Conservation (phyloP, 805 yeast genomes). For the Candida sonorensis region DNA sequence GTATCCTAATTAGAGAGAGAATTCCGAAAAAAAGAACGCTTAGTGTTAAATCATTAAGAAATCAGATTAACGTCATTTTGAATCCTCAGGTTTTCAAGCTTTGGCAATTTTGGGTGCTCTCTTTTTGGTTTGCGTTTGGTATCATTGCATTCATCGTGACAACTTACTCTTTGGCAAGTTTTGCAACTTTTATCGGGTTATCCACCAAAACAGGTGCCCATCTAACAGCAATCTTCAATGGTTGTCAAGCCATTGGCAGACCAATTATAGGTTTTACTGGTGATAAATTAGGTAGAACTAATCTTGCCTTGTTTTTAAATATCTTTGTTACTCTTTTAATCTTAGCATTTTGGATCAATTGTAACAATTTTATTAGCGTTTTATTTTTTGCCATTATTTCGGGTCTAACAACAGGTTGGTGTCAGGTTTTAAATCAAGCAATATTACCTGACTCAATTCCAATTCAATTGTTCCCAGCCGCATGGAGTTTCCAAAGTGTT, state of each 20-base stretch:
- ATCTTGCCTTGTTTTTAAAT: slow-evolving; percentile 32
- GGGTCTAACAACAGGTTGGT: slow-evolving; percentile 43
- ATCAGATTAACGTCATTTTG: slow-evolving; percentile 8
- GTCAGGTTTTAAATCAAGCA: slow-evolving; percentile 24
- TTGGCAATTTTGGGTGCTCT: slow-evolving; percentile 13
- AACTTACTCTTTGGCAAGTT: slow-evolving; percentile 41
- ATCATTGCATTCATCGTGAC: slow-evolving; percentile 36
- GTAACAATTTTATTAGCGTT: slow-evolving; percentile 27
- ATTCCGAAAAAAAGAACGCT: slow-evolving; percentile 14
- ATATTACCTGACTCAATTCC: slow-evolving; percentile 25
- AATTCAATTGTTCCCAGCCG: slow-evolving; percentile 21
- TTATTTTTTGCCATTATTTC: slow-evolving; percentile 30
- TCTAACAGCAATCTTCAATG: slow-evolving; percentile 38
- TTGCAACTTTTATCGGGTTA: slow-evolving; percentile 41
- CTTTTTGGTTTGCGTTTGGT: slow-evolving; percentile 27
- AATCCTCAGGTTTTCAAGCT: slow-evolving; percentile 9
- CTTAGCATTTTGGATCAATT: slow-evolving; percentile 39
- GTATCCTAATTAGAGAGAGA: slow-evolving; percentile 39
- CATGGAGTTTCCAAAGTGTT: slow-evolving; percentile 22
- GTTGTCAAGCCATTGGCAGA: slow-evolving; percentile 44
- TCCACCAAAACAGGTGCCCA: slow-evolving; percentile 36
- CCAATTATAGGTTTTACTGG: slow-evolving; percentile 40
- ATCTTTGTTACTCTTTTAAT: slow-evolving; percentile 28
- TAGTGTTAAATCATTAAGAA: slow-evolving; percentile 4
- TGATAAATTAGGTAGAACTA: slow-evolving; percentile 40